Evolutionary conservation across 257 asterid genomes (phyloP).

Genomic region (Primulina eburnea): DNA sequence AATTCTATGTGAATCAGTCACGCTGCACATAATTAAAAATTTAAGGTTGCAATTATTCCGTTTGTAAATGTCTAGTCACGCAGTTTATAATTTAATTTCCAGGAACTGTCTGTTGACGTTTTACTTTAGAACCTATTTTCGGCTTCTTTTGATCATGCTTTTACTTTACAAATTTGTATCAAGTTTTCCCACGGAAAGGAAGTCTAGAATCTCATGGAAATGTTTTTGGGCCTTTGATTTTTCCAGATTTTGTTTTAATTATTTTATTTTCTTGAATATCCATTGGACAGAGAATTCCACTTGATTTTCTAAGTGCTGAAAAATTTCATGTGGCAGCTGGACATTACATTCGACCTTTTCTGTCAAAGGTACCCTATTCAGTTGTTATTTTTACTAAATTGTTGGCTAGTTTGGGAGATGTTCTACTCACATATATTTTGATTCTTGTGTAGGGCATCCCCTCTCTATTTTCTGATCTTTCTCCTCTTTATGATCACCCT

Average conservation of each 20-base stretch:
- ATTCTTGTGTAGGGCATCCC: constrained; percentile 80
- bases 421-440: constrained; percentile 23
- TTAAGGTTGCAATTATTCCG: neutral
- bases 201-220: constrained; percentile 9
- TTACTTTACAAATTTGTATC: constrained; percentile 2
- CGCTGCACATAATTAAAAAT: neutral
- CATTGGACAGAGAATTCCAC: constrained; percentile 84
- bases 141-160: neutral
- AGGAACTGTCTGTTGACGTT: no score
- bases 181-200: constrained; percentile 4
- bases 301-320: constrained; percentile 76
- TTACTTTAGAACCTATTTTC: no score
- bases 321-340: constrained; percentile 74
- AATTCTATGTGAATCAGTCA: constrained; percentile 9
- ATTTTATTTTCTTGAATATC: constrained; percentile 23
- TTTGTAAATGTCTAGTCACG: no score
- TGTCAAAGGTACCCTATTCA: constrained; percentile 58
- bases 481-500: constrained; percentile 79
- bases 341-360: constrained; percentile 67
- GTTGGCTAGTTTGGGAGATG: constrained; percentile 21
- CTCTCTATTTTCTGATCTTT: constrained; percentile 93
- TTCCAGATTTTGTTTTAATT: constrained; percentile 14
- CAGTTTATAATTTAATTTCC: neutral
- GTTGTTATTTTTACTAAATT: constrained; percentile 19
- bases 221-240: neutral